A percentile compares a stretch with the other conserved stretches of the same genome.
These are phyloP conservation scores for Fraxinus velutina DNA, from an alignment of 305 asterid species.

Conservation along the genomic window DNA sequence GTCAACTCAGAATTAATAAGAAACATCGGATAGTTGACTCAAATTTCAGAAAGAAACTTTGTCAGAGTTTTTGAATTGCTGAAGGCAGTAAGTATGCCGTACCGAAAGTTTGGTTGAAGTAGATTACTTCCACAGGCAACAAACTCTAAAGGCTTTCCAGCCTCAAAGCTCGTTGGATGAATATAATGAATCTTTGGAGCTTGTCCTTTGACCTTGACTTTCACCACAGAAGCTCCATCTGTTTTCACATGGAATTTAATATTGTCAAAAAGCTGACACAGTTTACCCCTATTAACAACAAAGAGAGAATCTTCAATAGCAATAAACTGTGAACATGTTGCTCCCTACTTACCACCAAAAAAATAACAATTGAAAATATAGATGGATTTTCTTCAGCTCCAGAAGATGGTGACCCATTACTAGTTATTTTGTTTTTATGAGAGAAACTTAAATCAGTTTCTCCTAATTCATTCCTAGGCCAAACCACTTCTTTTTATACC, in stretches of 20 bases:
- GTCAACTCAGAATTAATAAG: not conserved
- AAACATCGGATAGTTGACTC: not conserved
- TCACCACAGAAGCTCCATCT: conserved; percentile 57
- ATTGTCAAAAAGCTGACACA: conserved; percentile 18
- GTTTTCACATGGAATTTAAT: conserved; percentile 32
- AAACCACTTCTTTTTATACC: not conserved
- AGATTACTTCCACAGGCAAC: conserved; percentile 81
- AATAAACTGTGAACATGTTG: not conserved
- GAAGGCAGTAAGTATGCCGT: conserved; percentile 18
- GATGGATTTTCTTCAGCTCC: not conserved
- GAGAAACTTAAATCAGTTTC: not conserved
- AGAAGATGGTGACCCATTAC: not conserved
- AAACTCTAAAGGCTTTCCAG: conserved; percentile 85
- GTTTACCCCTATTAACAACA: conserved; percentile 1
- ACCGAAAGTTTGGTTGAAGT: conserved; percentile 82
- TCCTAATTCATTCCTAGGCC: not conserved
- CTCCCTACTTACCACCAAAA: not conserved
- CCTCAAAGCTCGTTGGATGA: conserved; percentile 79
- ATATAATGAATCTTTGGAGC: conserved; percentile 77
- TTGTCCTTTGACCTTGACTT: conserved; percentile 50
- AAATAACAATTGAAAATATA: not conserved
- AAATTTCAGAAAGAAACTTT: not conserved
- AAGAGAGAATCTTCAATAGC: not conserved
- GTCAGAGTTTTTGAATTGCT: not conserved
- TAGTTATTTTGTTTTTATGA: not conserved